Percentiles rank a stretch among this genome's conserved stretches.
phyloP scores from a whole-genome alignment of 2,329 filamentous ascomycete genomes.

The Fusarium sp. region DNA sequence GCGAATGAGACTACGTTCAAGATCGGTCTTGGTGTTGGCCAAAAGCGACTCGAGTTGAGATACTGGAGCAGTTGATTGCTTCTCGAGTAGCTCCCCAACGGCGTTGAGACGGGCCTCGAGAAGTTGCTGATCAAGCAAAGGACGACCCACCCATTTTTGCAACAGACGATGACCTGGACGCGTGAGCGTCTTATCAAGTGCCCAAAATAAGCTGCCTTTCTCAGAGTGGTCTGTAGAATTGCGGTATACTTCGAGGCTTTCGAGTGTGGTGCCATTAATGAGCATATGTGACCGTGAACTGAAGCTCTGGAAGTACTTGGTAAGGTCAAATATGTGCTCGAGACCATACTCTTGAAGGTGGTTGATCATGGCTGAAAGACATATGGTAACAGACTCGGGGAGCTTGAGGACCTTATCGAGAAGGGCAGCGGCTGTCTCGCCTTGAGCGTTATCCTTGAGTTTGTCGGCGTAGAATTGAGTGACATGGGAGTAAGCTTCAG shows the following conservation, averaged over 20 bases:
- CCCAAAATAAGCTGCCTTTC: conserved; percentile 95
- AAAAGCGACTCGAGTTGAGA: conserved; percentile 82
- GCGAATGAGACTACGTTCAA: conserved; percentile 92
- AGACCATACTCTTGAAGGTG: conserved; percentile 93
- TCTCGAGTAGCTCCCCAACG: conserved; percentile 85
- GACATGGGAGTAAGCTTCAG: conserved; percentile 88
- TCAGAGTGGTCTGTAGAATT: conserved; percentile 90
- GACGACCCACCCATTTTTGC: conserved; percentile 94
- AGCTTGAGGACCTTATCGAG: conserved; percentile 89
- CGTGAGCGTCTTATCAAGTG: conserved; percentile 90
- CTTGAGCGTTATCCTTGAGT: conserved; percentile 71
- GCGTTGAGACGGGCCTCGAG: conserved; percentile 86
- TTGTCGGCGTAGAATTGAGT: conserved; percentile 93
- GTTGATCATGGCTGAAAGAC: conserved; percentile 95
- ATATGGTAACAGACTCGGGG: conserved; percentile 88
- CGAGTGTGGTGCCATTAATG: conserved; percentile 92
- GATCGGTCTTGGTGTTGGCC: conserved; percentile 78
- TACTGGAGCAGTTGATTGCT: conserved; percentile 73
- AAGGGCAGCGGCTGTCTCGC: conserved; percentile 72
- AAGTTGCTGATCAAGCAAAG: conserved; percentile 79
- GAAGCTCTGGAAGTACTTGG: conserved; percentile 97
- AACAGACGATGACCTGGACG: conserved; percentile 89
- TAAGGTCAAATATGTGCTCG: conserved; percentile 94
- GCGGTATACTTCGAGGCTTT: conserved; percentile 93
- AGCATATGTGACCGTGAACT: conserved; percentile 96